Evolutionary conservation across 1,139 yeast species (phyloP), one percentile per base, ranked within the genome.

Genomic region (Nematodospora anomalae): DNA sequence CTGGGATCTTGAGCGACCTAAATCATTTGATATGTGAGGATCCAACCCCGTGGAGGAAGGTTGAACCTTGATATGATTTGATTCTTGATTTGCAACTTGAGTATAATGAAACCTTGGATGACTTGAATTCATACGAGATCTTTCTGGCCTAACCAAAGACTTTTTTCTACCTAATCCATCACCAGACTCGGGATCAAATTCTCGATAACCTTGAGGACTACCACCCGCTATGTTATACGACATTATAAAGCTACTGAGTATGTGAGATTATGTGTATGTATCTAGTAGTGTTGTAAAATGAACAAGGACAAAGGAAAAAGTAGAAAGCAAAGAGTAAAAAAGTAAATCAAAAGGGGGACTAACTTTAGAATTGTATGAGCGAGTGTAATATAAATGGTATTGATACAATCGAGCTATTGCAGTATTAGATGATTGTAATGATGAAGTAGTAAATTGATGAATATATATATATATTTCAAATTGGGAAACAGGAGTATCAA

Each of bases 61-160:
- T 49, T 75, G 80, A 30, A 87, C 77, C 41, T 64, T 66, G 43
- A 86, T 64, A 50, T 81, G 82, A 42, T 69, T 72, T 4, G 82
- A 67, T 46, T 81, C 80, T 50, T 83, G 86, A 40, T 81, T 78
- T 7, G 92, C 83, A 16, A 83, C 83, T 50, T 84, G 90, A n/a
- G 88, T 76, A 58, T 87, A 87, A 57, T 85, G 90, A 58, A 72
- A 84, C 40, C 83, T 79, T 2, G 92, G 94, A 54, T 85, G 86
- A 42, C 73, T 74, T 10, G 77, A 80, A 46, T 74, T 69, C 45
- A 84, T 65, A 38, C 89, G 67, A 33, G 83, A 79, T 46, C 96
- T 71, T 57, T 88, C 96, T 2, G 94, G 95, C 45, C 86, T 73
- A 28, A 87, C 84, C 45, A 88, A 67, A 2, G 95, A 84, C 52